Base-by-base conservation (phyloP, 306 rosid species). In the Inga leiocalycina region DNA sequence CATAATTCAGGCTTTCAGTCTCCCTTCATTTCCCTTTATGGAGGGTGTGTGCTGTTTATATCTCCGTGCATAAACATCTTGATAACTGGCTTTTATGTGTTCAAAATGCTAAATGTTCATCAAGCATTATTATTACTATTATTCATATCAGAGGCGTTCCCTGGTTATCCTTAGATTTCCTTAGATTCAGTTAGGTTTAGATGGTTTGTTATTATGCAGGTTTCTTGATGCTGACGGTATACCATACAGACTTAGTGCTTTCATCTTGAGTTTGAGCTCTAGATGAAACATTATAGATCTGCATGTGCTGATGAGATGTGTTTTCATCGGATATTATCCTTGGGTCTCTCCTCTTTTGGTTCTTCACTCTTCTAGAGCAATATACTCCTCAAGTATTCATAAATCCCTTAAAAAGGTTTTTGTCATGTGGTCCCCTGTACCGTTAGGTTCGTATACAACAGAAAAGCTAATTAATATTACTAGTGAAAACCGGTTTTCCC, bases 161-260 rank as follows among this genome's bases (percentile, higher is more conserved):
- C 8, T 75, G 75, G 34, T 80, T 89, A 86, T 80, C 74, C 75
- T 81, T 75, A 73, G 62, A 68, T 74, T 59, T 87, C 41, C 74
- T 71, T 70, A 76, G 91, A 73, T 82, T 84, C 91, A 74, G 71
- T 76, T 88, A 84, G 94, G 91, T 90, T 90, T 89, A 86, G 91
- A 85, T 74, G 85, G 30, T 51, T 85, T 89, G 86, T 79, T 82
- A 72, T 85, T 48, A 86, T 90, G 97, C 94, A 90, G 97, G 94
- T 90, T 71, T 82, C 75, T 87, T 67, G 84, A 78, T 76, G 86
- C 89, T 84, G 92, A 82, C 57, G 86, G 80, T 84, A 83, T 88
- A 74, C 83, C 78, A 41, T 79, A 57, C 85, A 76, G 76, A 76
- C 82, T 65, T 59, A 54, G 76, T 32, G 79, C 79, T 76, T 24